Evolutionary conservation across 2,329 filamentous ascomycete genomes (phyloP).

Genomic region (Ophiostoma quercus): DNA sequence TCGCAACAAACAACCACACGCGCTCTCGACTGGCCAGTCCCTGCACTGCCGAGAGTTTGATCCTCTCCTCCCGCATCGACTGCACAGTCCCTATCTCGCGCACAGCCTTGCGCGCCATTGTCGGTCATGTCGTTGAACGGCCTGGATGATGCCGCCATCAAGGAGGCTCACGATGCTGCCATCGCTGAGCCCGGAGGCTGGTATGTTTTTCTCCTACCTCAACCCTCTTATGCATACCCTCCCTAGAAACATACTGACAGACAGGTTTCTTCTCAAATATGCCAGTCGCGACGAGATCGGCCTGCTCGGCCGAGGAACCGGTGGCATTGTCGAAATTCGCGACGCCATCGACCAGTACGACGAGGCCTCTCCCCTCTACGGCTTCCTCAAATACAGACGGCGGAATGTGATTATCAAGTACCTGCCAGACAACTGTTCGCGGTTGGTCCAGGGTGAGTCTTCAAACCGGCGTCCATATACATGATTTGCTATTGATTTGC

Average conservation of each 20-base stretch:
- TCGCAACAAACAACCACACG: neutral
- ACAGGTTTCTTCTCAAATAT: conserved; percentile 92
- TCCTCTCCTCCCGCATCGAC: conserved; percentile 13
- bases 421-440: conserved; percentile 82
- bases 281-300: conserved; percentile 80
- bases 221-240: neutral
- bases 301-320: conserved; percentile 68
- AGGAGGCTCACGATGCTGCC: conserved; percentile 77
- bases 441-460: conserved; percentile 78
- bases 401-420: conserved; percentile 91
- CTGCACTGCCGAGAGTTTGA: neutral
- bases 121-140: conserved; percentile 86
- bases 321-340: conserved; percentile 79
- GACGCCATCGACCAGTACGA: conserved; percentile 71
- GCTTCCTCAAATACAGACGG: conserved; percentile 82
- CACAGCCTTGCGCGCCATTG: conserved; percentile 15
- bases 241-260: neutral
- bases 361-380: conserved; percentile 83
- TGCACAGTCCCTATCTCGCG: neutral
- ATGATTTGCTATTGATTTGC: neutral
- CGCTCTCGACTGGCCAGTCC: conserved; percentile 13
- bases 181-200: conserved; percentile 85
- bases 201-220: conserved; percentile 48
- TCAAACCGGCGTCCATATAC: too few species aligned
- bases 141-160: conserved; percentile 72